Conservation (phyloP, 75 land plant genomes). For the Sequoia sempervirens region DNA sequence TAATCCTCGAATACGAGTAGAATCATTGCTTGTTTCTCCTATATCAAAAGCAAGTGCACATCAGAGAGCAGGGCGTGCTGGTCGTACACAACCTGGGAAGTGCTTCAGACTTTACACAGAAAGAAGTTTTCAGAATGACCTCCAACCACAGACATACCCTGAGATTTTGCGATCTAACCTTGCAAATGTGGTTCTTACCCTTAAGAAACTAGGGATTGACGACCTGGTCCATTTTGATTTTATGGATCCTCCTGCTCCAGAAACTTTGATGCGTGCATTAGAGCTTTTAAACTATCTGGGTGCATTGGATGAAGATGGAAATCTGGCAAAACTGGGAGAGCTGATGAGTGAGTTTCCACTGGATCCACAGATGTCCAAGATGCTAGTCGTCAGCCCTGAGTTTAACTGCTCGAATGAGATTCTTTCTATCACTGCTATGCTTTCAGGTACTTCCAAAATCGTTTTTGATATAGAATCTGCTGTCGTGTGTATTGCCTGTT, state of each 20-base stretch:
- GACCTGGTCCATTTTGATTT: conserved; percentile 31
- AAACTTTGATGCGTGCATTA: conserved; percentile 23
- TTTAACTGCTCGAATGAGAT: conserved; percentile 60
- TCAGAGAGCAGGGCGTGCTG: conserved; percentile 36
- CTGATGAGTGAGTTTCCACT: conserved; percentile 58
- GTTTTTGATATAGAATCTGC: not conserved
- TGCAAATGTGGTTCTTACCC: conserved; percentile 21
- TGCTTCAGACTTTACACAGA: conserved; percentile 34
- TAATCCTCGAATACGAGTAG: conserved; percentile 20
- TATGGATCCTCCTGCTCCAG: conserved; percentile 32
- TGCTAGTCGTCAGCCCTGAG: conserved; percentile 50
- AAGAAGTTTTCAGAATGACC: conserved; percentile 18
- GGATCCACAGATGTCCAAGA: conserved; percentile 63
- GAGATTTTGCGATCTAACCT: conserved; percentile 29
- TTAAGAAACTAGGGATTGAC: conserved; percentile 23
- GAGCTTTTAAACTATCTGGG: conserved; percentile 28
- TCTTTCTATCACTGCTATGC: conserved; percentile 50
- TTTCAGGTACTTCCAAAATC: conserved; percentile 10
- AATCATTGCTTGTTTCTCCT: conserved; percentile 26
- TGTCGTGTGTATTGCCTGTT: not conserved
- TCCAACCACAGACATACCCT: conserved; percentile 25
- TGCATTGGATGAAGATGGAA: conserved; percentile 25
- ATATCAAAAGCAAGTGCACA: conserved; percentile 35
- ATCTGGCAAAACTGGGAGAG: conserved; percentile 16
- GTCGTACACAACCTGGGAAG: conserved; percentile 30